Base-by-base conservation (phyloP, 345 rosid species). In the Iberis pinnata region DNA sequence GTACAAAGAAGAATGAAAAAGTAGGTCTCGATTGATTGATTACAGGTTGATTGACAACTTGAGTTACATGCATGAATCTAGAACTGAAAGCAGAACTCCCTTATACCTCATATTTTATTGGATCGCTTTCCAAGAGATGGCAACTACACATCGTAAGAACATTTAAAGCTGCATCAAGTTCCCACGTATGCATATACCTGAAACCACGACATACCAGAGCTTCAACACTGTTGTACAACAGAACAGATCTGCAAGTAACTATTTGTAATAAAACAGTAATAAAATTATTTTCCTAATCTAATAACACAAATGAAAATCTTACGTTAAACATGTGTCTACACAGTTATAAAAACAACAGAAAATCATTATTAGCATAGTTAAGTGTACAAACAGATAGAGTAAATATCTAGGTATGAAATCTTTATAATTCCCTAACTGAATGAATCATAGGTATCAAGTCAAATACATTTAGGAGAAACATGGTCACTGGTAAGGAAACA, bases 81-180 rank as follows among this genome's bases (percentile, higher is more conserved):
- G 39, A 58, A 44, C 54, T 49, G 58, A 65, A 51, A 58, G 62
- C 12, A 58, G 55, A 58, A 43, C 37, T 18, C 49, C 42, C 32
- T 31, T 53, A n/a, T 59, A 90, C 98, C 95, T 90, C 88, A 67
- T 56, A 63, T 54, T 78, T 80, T 41, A 78, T 22, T 36, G 80
- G 82, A 71, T 90, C 84, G 9, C 68, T 69, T 52, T 76, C 75
- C 54, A 75, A 64, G 55, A 87, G 80, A 76, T 90, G 96, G 64
- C 95, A 90, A 68, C 96, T 72, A 79, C 96, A 90, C 98, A 90
- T 90, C 46, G 98, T 87, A 60, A 87, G 95, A 69, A 87, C 89
- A 69, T 90, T 93, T 67, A 90, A 65, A 36, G 89, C 96, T 20
- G 92, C 87, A 69, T 84, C 76, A 42, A 84, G 95, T 70, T 87